These are phyloP conservation scores for cucumber (Cucumis sativus) DNA, from an alignment of 306 rosid genomes.

Conservation along the genomic window DNA sequence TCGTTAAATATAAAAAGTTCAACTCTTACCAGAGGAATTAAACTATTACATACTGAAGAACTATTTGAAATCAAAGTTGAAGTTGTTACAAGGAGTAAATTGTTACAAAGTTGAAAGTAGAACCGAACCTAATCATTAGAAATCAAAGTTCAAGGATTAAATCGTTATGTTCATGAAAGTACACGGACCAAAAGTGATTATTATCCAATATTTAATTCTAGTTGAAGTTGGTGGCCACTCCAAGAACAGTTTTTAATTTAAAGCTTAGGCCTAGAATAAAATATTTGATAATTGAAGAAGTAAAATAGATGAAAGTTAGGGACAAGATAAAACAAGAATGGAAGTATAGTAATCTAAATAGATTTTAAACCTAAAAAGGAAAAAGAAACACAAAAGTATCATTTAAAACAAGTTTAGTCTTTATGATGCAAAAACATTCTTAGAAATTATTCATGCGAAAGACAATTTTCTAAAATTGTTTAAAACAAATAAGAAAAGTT, in stretches of 20 bases:
- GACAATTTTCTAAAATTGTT: not conserved
- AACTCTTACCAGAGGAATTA: too few relatives aligned
- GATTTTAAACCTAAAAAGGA: not conserved
- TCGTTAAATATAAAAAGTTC: too few relatives aligned
- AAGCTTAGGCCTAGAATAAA: not conserved
- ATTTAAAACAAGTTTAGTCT: not conserved
- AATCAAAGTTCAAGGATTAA: too few relatives aligned
- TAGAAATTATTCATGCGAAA: not conserved
- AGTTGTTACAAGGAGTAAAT: too few relatives aligned
- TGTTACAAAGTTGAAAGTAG: too few relatives aligned
- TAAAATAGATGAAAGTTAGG: not conserved
- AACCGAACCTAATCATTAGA: too few relatives aligned
- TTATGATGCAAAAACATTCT: not conserved
- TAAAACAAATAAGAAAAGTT: not conserved
- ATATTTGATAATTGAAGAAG: not conserved
- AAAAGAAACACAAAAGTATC: not conserved
- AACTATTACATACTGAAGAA: too few relatives aligned
- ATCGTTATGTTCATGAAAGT: too few relatives aligned
- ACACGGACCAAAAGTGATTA: too few relatives aligned
- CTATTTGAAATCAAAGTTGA: too few relatives aligned
- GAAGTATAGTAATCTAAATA: not conserved
- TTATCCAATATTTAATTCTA: too few relatives aligned
- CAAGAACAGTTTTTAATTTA: not conserved
- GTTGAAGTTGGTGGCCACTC: not conserved
- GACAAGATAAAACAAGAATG: not conserved